Conservation (phyloP, 2,329 filamentous ascomycete species). For the Fusarium oligoseptatum region DNA sequence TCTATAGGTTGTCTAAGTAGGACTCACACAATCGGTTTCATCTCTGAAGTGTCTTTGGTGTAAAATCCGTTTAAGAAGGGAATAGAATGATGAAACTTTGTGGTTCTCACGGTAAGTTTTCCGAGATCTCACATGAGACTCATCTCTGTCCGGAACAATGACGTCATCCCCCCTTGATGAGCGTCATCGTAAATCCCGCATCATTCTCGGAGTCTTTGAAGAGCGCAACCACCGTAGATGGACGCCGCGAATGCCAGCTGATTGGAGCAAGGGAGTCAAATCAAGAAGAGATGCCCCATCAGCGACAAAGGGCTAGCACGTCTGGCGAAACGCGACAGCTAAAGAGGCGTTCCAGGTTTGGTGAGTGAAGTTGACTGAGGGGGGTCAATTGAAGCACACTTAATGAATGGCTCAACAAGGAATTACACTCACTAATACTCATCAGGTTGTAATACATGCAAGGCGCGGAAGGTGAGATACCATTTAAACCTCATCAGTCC, state of each 20-base stretch:
- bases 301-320: not conserved
- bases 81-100: not conserved
- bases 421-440: not conserved
- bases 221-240: not conserved
- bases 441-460: not conserved
- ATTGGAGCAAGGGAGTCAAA: not conserved
- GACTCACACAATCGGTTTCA: not conserved
- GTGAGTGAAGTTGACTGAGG: not conserved
- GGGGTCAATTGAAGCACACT: too few relatives aligned
- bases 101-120: not conserved
- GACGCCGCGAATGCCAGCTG: not conserved
- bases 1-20: not conserved
- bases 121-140: not conserved
- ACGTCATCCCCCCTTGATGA: not conserved
- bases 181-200: conserved; percentile 1
- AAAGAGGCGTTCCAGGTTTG: not conserved
- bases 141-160: not conserved
- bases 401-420: not conserved
- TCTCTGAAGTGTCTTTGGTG: not conserved
- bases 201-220: not conserved
- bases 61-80: not conserved
- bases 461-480: not conserved
- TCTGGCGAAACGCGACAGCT: not conserved
- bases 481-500: not conserved
- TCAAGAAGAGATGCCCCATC: not conserved